Evolutionary conservation across 176 grass and related monocot species (phyloP).

Genomic region (Ananas comosus): DNA sequence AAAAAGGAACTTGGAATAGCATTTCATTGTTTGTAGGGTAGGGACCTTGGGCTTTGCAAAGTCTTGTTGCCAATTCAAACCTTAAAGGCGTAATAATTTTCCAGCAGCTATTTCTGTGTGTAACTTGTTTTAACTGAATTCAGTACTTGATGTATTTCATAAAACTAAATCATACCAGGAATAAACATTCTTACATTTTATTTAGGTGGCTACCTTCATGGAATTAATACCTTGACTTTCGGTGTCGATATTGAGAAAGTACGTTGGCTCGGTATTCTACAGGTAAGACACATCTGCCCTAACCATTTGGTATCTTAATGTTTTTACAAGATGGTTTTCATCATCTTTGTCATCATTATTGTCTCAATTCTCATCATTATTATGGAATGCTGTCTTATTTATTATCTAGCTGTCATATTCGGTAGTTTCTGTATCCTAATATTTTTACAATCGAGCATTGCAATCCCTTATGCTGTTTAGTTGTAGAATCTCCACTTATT

Average conservation of each 20-base stretch:
- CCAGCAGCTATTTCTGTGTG: not conserved
- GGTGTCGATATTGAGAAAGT: slow-evolving; percentile 25
- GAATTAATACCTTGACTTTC: slow-evolving; percentile 19
- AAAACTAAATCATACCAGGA: not conserved
- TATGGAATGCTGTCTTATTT: not conserved
- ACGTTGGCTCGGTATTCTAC: slow-evolving; percentile 21
- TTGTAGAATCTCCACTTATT: too few relatives aligned
- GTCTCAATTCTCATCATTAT: not conserved
- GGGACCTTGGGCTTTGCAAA: too few relatives aligned
- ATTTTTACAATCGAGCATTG: too few relatives aligned
- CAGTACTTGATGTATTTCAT: not conserved
- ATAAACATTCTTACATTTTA: not conserved
- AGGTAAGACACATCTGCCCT: slow-evolving; percentile 6
- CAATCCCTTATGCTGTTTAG: too few relatives aligned
- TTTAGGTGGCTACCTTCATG: slow-evolving; percentile 28
- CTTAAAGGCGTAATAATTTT: too few relatives aligned
- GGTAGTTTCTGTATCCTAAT: too few relatives aligned
- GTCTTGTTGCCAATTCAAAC: too few relatives aligned
- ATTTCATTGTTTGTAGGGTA: too few relatives aligned
- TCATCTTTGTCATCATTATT: not conserved
- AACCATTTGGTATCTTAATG: not conserved
- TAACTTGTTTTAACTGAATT: not conserved
- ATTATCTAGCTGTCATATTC: too few relatives aligned
- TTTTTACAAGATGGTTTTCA: not conserved
- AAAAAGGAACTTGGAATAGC: too few relatives aligned